Base-by-base conservation (phyloP, 2,329 filamentous ascomycete genomes). In the Trichoderma simmonsii region DNA sequence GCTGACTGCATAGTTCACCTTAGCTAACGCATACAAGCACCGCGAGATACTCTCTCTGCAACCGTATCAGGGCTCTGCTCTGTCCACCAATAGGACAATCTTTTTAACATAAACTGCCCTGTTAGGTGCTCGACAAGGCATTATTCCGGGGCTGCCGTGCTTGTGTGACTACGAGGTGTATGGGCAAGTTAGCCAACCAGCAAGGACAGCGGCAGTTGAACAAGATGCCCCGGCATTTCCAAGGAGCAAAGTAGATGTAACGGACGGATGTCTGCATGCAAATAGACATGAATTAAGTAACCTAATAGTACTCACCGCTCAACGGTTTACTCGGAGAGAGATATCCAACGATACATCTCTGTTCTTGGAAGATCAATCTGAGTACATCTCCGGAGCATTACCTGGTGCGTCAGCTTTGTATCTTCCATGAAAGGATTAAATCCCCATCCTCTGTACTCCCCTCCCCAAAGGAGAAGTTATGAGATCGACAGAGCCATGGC, bases 191-290 rank as follows among this genome's bases (percentile, higher is more conserved):
- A 32, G 12, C 51, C 43, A 32, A 32, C 36, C 28, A 28, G 57
- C 57, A 70, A 3, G 39, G 66, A 62, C 39, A 61, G 66, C 56
- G 66, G 66, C 66, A 70, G 56, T 70, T 70, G 39, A 62, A 6
- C 36, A 11, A 68, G n/a, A 36, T 18, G 26, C 39, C 26, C 32
- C 64, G 66, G 57, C 34, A 54, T 36, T 11, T 24, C 14, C 56
- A 69, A 54, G 6, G 14, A 69, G 36, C 56, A 61, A 18, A 12
- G 7, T 5, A 34, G n/a, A 60, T 60, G 28, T 18, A 32, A 34
- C 9, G 11, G 57, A 60, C 36, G 36, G 36, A 39, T 39, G 15
- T 39, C 36, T 60, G 57, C 57, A 60, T 60, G 57, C 0, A 4
- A 51, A 51, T 21, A 51, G 43, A 51, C 9, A 51, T 39, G 1